Evolutionary conservation across 805 yeast genomes (phyloP).

Genomic region (Wickerhamomyces kurtzmanii): DNA sequence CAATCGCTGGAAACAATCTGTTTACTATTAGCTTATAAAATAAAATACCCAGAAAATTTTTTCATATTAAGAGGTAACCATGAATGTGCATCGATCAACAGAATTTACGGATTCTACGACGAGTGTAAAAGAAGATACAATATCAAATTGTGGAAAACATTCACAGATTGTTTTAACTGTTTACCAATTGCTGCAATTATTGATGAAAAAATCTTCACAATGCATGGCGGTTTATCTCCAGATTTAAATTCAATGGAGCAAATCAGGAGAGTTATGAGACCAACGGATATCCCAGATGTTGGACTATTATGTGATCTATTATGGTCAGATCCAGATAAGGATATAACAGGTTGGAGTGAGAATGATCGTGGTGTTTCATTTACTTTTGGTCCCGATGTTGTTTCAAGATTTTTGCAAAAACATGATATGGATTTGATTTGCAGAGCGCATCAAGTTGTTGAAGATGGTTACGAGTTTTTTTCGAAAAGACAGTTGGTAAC

Average conservation of each 20-base stretch:
- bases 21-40: slow-evolving; percentile 86
- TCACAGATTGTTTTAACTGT: slow-evolving; percentile 97
- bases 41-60: slow-evolving; percentile 96
- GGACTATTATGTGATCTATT: slow-evolving; percentile 92
- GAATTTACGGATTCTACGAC: slow-evolving; percentile 97
- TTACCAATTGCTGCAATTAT: slow-evolving; percentile 97
- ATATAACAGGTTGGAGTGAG: slow-evolving; percentile 97
- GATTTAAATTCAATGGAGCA: slow-evolving; percentile 98
- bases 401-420: slow-evolving; percentile 88
- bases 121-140: slow-evolving; percentile 98
- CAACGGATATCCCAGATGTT: slow-evolving; percentile 97
- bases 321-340: slow-evolving; percentile 99
- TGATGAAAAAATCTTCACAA: slow-evolving; percentile 95
- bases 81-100: slow-evolving; percentile 96
- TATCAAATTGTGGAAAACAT: slow-evolving; percentile 97
- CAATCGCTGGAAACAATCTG: slow-evolving; percentile 96
- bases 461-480: slow-evolving; percentile 97
- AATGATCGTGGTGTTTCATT: slow-evolving; percentile 98
- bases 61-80: slow-evolving; percentile 96
- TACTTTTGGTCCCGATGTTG: slow-evolving; percentile 99
- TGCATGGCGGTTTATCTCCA: slow-evolving; percentile 98
- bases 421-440: slow-evolving; percentile 98
- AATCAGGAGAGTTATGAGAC: slow-evolving; percentile 97
- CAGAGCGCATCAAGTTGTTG: slow-evolving; percentile 98
- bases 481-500: slow-evolving; percentile 94